Conservation (phyloP, 139 green algal genomes). For the Chlamydomonas sp. region DNA sequence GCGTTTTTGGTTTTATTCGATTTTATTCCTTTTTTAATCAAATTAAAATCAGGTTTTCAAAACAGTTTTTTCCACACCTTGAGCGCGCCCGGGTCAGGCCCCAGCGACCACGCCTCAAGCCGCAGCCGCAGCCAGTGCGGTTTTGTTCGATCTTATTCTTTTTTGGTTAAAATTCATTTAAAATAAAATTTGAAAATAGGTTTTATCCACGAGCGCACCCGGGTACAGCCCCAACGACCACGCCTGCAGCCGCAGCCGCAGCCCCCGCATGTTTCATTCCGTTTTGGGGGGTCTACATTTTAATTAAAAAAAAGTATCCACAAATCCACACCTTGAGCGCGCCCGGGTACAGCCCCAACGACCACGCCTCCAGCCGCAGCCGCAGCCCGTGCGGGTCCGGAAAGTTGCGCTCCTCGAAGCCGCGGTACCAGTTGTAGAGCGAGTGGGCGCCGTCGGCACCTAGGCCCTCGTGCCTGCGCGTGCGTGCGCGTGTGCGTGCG, state of each 20-base stretch:
- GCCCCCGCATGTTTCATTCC: too few relatives aligned
- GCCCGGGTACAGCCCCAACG: slow-evolving; percentile 63
- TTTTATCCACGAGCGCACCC: too few relatives aligned
- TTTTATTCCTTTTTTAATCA: neutral
- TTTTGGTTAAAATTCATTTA: too few relatives aligned
- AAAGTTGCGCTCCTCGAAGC: slow-evolving; percentile 69
- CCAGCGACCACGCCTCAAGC: too few relatives aligned
- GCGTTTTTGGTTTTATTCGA: too few relatives aligned
- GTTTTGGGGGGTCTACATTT: neutral
- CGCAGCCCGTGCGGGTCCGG: slow-evolving; percentile 73
- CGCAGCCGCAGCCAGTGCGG: too few relatives aligned
- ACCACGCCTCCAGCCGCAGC: slow-evolving; percentile 36
- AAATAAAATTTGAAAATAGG: too few relatives aligned
- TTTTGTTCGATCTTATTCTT: too few relatives aligned
- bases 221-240: too few relatives aligned
- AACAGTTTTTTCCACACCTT: slow-evolving; percentile 37
- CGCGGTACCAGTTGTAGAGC: slow-evolving; percentile 70
- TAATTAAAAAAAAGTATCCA: slow-evolving; percentile 5
- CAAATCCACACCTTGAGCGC: slow-evolving; percentile 43
- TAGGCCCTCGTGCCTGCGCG: slow-evolving; percentile 53
- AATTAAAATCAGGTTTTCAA: neutral
- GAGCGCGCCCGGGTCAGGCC: slow-evolving; percentile 64
- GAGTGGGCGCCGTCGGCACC: slow-evolving; percentile 62
- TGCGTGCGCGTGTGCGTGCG: too few relatives aligned
- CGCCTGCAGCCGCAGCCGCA: neutral